These are phyloP conservation scores for Cyathus striatus DNA, from an alignment of 768 basidiomycete species.

Conservation along the genomic window DNA sequence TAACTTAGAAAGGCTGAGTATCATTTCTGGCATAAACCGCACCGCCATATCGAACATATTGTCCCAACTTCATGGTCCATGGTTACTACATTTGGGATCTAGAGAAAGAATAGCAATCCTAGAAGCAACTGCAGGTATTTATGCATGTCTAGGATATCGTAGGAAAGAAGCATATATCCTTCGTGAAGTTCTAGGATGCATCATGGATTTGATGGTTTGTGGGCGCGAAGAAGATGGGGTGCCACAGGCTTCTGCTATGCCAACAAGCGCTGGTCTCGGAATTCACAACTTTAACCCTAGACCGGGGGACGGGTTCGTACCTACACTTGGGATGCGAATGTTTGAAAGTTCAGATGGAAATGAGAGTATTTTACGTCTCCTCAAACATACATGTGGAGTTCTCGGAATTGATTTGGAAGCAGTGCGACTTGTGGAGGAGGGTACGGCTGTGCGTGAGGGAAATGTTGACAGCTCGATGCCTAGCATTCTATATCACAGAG, in stretches of 20 bases:
- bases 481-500: constrained; percentile 35
- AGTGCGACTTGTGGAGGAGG: constrained; percentile 38
- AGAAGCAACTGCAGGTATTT: constrained; percentile 68
- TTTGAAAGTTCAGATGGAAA: constrained; percentile 79
- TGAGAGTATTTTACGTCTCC: constrained; percentile 67
- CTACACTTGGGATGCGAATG: constrained; percentile 61
- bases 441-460: constrained; percentile 5
- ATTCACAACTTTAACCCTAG: constrained; percentile 38
- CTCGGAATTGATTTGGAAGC: constrained; percentile 81
- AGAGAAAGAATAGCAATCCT: constrained; percentile 70
- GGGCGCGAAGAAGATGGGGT: constrained; percentile 70
- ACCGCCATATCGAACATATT: constrained; percentile 59
- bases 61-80: constrained; percentile 81
- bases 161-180: constrained; percentile 87
- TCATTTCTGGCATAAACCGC: constrained; percentile 66
- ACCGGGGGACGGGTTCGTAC: constrained; percentile 33
- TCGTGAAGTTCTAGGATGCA: constrained; percentile 79
- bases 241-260: constrained; percentile 33
- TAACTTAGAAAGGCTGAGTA: constrained; percentile 60
- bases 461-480: constrained; percentile 8
- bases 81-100: constrained; percentile 75
- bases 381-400: constrained; percentile 70
- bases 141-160: constrained; percentile 75
- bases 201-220: constrained; percentile 83
- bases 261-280: constrained; percentile 39